These are phyloP conservation scores for Penicillium cosmopolitanum DNA, from an alignment of 495 filamentous ascomycete genomes.

Conservation along the genomic window DNA sequence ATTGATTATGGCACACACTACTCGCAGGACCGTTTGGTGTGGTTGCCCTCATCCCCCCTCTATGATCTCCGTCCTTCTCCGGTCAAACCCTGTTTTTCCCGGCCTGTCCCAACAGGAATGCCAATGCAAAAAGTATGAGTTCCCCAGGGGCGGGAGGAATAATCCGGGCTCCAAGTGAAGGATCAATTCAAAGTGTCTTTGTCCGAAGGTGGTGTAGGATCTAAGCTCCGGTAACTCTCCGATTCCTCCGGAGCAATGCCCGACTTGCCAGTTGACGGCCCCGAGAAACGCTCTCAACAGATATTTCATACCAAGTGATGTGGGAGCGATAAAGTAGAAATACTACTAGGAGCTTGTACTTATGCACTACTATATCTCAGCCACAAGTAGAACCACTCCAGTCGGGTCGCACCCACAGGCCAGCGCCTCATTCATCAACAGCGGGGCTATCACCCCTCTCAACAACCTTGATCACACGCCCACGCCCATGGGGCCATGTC, in stretches of 20 bases:
- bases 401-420: not conserved
- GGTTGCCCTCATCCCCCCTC: not conserved
- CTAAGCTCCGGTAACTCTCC: not conserved
- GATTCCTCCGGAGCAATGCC: not conserved
- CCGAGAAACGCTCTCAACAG: not conserved
- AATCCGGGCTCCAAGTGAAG: not conserved
- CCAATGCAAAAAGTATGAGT: not conserved
- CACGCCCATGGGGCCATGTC: not conserved
- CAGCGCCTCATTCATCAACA: not conserved
- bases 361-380: not conserved
- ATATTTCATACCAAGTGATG: not conserved
- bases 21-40: not conserved
- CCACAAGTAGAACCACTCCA: not conserved
- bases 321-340: not conserved
- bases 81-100: constrained; percentile 3
- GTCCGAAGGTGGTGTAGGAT: not conserved
- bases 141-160: not conserved
- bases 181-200: not conserved
- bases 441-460: not conserved
- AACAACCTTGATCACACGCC: not conserved
- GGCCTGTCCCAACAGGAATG: constrained; percentile 4
- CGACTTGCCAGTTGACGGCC: not conserved
- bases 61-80: constrained; percentile 4
- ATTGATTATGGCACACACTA: not conserved
- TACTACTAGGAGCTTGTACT: not conserved